Percentiles rank a stretch among this genome's conserved stretches.
These are phyloP conservation scores for Wickerhamomyces alni DNA, from an alignment of 805 yeast genomes.

Conservation along the genomic window DNA sequence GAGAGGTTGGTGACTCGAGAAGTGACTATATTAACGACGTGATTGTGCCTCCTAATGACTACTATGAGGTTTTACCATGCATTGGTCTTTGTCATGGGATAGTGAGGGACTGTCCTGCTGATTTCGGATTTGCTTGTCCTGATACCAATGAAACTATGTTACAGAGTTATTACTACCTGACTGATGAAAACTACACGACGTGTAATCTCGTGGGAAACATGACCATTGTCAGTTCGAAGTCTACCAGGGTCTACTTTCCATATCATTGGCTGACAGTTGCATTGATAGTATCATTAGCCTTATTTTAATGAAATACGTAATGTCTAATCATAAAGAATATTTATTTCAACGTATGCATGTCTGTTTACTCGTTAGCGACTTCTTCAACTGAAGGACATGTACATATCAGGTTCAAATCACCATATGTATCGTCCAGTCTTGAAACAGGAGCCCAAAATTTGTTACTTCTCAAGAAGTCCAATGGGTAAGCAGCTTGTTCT, in stretches of 20 bases:
- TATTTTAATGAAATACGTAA: no score
- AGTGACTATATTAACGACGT: constrained; percentile 49
- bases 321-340: no score
- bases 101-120: constrained; percentile 79
- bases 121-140: constrained; percentile 75
- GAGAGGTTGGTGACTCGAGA: constrained; percentile 51
- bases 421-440: constrained; percentile 90
- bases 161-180: constrained; percentile 26
- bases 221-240: neutral
- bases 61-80: constrained; percentile 85
- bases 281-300: no score
- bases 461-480: constrained; percentile 60
- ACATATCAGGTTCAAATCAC: constrained; percentile 88
- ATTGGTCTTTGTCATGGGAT: constrained; percentile 71
- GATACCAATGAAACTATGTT: constrained; percentile 13
- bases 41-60: constrained; percentile 48
- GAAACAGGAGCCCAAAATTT: constrained; percentile 97
- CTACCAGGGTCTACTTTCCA: no score
- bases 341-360: no score
- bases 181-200: constrained; percentile 21
- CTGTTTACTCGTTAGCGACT: constrained; percentile 32
- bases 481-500: constrained; percentile 90
- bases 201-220: constrained; percentile 37
- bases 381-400: constrained; percentile 89
- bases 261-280: no score